Evolutionary conservation across 1,284 basidiomycete genomes (phyloP).

Genomic region (Ceratobasidium theobromae): DNA sequence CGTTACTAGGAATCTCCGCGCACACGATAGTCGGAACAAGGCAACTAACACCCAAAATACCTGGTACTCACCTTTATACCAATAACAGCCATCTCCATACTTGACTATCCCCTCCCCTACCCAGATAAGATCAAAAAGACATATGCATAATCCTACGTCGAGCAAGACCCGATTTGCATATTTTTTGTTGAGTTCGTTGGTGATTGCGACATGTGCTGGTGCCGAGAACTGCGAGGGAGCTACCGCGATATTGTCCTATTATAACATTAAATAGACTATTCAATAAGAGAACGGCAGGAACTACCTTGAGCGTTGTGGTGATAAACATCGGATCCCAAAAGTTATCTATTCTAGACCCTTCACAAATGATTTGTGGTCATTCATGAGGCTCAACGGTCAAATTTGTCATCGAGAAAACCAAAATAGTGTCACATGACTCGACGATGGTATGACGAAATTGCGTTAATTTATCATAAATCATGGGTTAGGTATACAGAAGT

Average conservation of each 20-base stretch:
- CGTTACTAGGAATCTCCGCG: conserved; percentile 57
- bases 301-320: conserved; percentile 23
- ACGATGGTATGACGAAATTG: not conserved
- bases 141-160: conserved; percentile 87
- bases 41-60: not conserved
- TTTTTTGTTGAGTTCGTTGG: conserved; percentile 84
- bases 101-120: conserved; percentile 90
- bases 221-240: conserved; percentile 74
- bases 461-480: not conserved
- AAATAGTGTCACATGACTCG: conserved; percentile 5
- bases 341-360: not conserved
- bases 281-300: not conserved
- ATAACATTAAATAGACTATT: not conserved
- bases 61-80: conserved; percentile 77
- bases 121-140: conserved; percentile 82
- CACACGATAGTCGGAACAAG: conserved; percentile 5
- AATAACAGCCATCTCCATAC: conserved; percentile 92
- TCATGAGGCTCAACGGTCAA: not conserved
- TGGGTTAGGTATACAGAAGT: not conserved
- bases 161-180: conserved; percentile 93
- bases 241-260: conserved; percentile 76
- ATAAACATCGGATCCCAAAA: conserved; percentile 5
- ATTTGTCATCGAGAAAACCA: not conserved
- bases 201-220: conserved; percentile 70
- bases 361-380: not conserved